These are phyloP conservation scores for Schizochytrium sp. DNA, from an alignment of 108 stramenopile genomes.

Conservation along the genomic window DNA sequence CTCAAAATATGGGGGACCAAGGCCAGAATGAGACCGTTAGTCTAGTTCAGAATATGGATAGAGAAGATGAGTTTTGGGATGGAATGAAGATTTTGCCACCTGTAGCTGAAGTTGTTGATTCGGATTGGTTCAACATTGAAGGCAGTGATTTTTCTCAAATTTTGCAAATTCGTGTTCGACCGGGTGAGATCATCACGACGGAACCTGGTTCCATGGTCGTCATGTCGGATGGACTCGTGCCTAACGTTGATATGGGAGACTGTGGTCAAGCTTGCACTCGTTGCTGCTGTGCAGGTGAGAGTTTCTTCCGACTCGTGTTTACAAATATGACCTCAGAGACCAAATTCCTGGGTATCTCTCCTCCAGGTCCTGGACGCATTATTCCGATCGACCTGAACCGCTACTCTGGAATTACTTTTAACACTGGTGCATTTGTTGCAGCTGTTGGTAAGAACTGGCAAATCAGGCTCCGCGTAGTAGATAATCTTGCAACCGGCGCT, in stretches of 20 bases:
- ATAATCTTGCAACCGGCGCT: conserved; percentile 13
- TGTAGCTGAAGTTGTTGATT: not conserved
- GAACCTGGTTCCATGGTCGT: conserved; percentile 56
- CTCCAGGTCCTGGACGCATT: conserved; percentile 17
- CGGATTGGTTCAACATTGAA: conserved; percentile 13
- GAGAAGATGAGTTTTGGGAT: conserved; percentile 6
- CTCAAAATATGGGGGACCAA: too few species aligned
- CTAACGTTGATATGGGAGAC: conserved; percentile 43
- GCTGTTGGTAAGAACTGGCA: conserved; percentile 39
- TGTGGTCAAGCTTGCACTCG: conserved; percentile 43
- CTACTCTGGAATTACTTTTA: conserved; percentile 46
- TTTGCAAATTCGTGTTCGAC: not conserved
- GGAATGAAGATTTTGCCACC: conserved; percentile 45
- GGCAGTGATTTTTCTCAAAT: conserved; percentile 50
- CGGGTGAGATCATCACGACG: conserved; percentile 52
- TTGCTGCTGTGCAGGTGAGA: conserved; percentile 44
- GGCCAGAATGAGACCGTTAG: too few species aligned
- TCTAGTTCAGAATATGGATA: too few species aligned
- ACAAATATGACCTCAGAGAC: conserved; percentile 13
- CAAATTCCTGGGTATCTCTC: conserved; percentile 41
- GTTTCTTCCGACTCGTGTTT: conserved; percentile 40
- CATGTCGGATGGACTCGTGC: conserved; percentile 57
- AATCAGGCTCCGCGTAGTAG: not conserved
- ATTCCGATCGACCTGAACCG: conserved; percentile 42
- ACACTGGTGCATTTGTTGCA: conserved; percentile 48